phyloP scores from a whole-genome alignment of 2,329 filamentous ascomycete genomes.

The Calonectria ilicicola region DNA sequence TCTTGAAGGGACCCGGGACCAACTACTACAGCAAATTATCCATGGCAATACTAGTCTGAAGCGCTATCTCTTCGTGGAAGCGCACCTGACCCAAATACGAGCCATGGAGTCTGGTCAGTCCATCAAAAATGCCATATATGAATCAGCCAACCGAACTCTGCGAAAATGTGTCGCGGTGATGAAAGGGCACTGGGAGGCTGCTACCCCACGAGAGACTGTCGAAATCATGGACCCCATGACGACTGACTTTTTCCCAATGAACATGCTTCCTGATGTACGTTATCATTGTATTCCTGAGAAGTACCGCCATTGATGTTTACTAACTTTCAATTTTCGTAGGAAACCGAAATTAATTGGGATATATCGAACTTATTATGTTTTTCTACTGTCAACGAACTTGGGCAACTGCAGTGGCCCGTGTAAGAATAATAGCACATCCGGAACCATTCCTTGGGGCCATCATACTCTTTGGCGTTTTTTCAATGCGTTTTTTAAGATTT shows the following conservation, averaged over 20 bases:
- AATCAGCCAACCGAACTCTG: slow-evolving; percentile 33
- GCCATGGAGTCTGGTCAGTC: slow-evolving; percentile 36
- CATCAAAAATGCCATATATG: slow-evolving; percentile 38
- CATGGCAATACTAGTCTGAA: slow-evolving; percentile 40
- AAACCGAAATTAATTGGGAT: slow-evolving; percentile 40
- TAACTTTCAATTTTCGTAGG: slow-evolving; percentile 27
- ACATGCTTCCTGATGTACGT: slow-evolving; percentile 36
- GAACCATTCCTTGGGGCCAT: not conserved
- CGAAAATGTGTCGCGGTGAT: slow-evolving; percentile 33
- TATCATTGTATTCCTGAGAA: no score
- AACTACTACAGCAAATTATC: slow-evolving; percentile 33
- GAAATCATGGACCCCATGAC: slow-evolving; percentile 27
- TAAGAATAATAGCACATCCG: not conserved
- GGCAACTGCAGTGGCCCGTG: slow-evolving; percentile 30
- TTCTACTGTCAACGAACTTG: slow-evolving; percentile 21
- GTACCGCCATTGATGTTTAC: not conserved
- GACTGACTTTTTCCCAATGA: slow-evolving; percentile 30
- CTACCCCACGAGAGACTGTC: slow-evolving; percentile 34
- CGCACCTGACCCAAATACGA: slow-evolving; percentile 37
- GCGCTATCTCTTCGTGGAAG: slow-evolving; percentile 38
- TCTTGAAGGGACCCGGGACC: slow-evolving; percentile 32
- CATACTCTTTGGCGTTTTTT: no score
- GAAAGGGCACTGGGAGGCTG: slow-evolving; percentile 23
- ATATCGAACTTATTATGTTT: slow-evolving; percentile 41
- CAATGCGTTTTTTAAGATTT: no score